Percentiles rank a stretch among this genome's conserved stretches.
phyloP scores from a whole-genome alignment of 352 stramenopile species.

The Phytophthora melonis region DNA sequence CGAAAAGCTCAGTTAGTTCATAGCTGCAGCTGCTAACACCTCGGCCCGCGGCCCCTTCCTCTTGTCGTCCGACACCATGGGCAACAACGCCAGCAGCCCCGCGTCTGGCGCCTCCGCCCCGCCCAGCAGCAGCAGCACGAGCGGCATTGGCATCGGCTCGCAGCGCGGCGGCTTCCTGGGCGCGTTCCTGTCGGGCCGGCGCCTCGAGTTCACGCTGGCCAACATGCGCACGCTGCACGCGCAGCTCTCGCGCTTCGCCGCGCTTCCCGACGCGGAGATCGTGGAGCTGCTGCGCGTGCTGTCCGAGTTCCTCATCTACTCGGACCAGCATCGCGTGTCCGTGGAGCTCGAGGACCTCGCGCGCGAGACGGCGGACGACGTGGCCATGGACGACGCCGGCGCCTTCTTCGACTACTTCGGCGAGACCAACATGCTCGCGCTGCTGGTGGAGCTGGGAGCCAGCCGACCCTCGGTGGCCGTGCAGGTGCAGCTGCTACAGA shows the following conservation, averaged over 20 bases:
- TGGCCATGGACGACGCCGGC: slow-evolving; percentile 36
- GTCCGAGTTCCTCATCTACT: slow-evolving; percentile 91
- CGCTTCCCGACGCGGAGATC: slow-evolving; percentile 76
- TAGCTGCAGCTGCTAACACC: not conserved
- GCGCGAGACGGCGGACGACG: slow-evolving; percentile 8
- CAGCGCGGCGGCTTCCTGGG: slow-evolving; percentile 38
- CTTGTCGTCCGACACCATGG: slow-evolving; percentile 20
- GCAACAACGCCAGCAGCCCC: slow-evolving; percentile 42
- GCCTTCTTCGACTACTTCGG: slow-evolving; percentile 97
- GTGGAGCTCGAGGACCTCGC: slow-evolving; percentile 21
- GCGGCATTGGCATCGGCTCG: too few relatives aligned
- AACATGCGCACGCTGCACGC: slow-evolving; percentile 83
- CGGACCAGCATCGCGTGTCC: slow-evolving; percentile 75
- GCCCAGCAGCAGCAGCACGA: slow-evolving; percentile 29
- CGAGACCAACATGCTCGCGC: slow-evolving; percentile 95
- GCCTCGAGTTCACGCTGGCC: slow-evolving; percentile 67
- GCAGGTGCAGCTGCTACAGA: slow-evolving; percentile 95
- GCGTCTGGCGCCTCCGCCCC: slow-evolving; percentile 8
- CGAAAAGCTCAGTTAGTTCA: not conserved
- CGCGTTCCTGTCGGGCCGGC: slow-evolving; percentile 38
- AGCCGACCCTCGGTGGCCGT: slow-evolving; percentile 61
- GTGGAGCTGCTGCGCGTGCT: slow-evolving; percentile 86
- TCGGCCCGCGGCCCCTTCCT: not conserved
- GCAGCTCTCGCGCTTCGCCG: slow-evolving; percentile 64
- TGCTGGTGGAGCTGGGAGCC: slow-evolving; percentile 89